Evolutionary conservation across 1,284 basidiomycete genomes (phyloP), one percentile per base, ranked within the genome.

Genomic region (Puccinia hordei): DNA sequence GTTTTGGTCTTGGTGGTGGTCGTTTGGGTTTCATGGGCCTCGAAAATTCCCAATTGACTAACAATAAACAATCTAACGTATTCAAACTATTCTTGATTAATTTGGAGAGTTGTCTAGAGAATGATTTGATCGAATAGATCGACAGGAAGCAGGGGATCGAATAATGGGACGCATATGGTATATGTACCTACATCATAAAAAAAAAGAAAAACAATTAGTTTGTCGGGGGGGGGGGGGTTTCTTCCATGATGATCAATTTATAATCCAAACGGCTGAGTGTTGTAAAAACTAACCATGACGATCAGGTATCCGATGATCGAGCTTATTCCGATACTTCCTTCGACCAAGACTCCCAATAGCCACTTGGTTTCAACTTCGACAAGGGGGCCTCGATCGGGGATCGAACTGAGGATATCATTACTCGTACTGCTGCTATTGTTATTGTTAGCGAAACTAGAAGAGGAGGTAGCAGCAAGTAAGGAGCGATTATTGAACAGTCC

Each of bases 351-450:
- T 10, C 77, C 68, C 15, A 80, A 15, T 6, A 80, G 53, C 77
- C 77, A 80, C 38, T 73, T 72, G 0, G 77, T 80, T 63, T 80
- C 77, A 4, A 80, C 68, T 41, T 80, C 77, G 5, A 80, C 69
- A n/a, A 38, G 10, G 33, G 72, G 41, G 17, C 22, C 66, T n/a
- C n/a, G n/a, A n/a, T n/a, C n/a, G n/a, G n/a, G n/a, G n/a, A n/a
- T n/a, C n/a, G n/a, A n/a, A n/a, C n/a, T n/a, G n/a, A n/a, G n/a
- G n/a, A n/a, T n/a, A n/a, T n/a, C n/a, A n/a, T n/a, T n/a, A n/a
- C n/a, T n/a, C n/a, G n/a, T n/a, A n/a, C n/a, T n/a, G n/a, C n/a
- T n/a, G n/a, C n/a, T n/a, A n/a, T n/a, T n/a, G n/a, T n/a, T n/a
- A n/a, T n/a, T n/a, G n/a, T n/a, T n/a, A 27, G 38, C 2, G 3